Evolutionary conservation across 495 filamentous ascomycete species (phyloP).

Genomic region (Hypoxylon crocopeplum): DNA sequence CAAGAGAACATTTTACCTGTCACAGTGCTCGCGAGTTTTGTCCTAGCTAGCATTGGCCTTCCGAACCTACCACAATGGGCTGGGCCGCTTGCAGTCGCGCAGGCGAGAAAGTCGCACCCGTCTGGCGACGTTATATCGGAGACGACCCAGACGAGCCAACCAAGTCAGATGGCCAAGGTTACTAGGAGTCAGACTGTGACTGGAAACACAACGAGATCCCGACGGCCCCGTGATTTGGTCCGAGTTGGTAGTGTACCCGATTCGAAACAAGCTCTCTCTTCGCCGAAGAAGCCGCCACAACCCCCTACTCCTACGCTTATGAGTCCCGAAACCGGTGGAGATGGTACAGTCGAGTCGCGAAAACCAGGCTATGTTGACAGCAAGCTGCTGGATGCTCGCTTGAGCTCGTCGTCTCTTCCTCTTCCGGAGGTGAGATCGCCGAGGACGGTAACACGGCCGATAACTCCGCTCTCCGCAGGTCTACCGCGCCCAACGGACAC

Average conservation of each 20-base stretch:
- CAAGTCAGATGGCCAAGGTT: slow-evolving; percentile 50
- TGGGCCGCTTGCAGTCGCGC: slow-evolving; percentile 74
- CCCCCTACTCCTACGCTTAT: slow-evolving; percentile 23
- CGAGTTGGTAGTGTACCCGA: slow-evolving; percentile 50
- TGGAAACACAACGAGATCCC: slow-evolving; percentile 52
- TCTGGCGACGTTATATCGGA: slow-evolving; percentile 63
- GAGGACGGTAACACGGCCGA: slow-evolving; percentile 50
- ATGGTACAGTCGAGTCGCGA: slow-evolving; percentile 28
- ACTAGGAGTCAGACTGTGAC: slow-evolving; percentile 69
- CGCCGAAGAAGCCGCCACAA: slow-evolving; percentile 39
- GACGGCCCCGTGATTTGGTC: slow-evolving; percentile 53
- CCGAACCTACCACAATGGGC: slow-evolving; percentile 64
- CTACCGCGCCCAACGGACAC: slow-evolving; percentile 58
- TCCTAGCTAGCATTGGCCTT: slow-evolving; percentile 66
- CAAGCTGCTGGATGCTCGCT: slow-evolving; percentile 54
- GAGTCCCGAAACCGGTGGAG: slow-evolving; percentile 26
- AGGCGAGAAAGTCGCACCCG: slow-evolving; percentile 71
- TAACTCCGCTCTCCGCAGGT: slow-evolving; percentile 59
- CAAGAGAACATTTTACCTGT: slow-evolving; percentile 77
- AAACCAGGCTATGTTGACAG: slow-evolving; percentile 49
- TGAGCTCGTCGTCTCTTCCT: slow-evolving; percentile 69
- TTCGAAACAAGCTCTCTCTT: slow-evolving; percentile 37
- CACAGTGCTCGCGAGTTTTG: slow-evolving; percentile 72
- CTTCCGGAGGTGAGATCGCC: slow-evolving; percentile 65
- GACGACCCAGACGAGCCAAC: slow-evolving; percentile 50